Base-by-base conservation (phyloP, 306 rosid species). In the Cicer bijugum region DNA sequence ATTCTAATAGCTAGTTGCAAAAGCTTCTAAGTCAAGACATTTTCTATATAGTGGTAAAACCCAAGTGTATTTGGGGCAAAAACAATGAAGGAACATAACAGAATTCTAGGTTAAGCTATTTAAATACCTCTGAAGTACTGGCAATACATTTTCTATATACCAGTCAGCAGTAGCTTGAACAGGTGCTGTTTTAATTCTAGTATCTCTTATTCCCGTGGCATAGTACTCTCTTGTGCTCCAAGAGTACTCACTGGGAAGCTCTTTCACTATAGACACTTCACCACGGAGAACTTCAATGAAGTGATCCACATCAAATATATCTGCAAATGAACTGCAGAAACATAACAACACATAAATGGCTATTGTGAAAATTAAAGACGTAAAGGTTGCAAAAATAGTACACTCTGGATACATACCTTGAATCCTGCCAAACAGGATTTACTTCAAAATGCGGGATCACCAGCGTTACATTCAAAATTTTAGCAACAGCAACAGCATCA, bases 221-320 rank as follows among this genome's bases (percentile, higher is more conserved):
- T 94, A 94, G 82, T 84, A 94, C 71, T 94, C 97, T 87, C 99
- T 86, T 12, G 99, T 85, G 80, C 99, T 94, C 96, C 96, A 94
- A 47, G 88, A 81, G 75, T 72, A 91, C 2, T 90, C 96, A 28
- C 77, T 50, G 12, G 99, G 99, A 62, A 87, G 88, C 82, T 91
- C 97, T 82, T 78, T 88, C 74, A 89, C 95, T 67, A 91, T 87
- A 39, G 90, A 79, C n/a, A 94, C 72, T 62, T 94, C 99, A 60
- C 85, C 83, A 70, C 61, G 89, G 63, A 94, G 88, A 42, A 20
- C 88, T 74, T 90, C 80, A 50, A 91, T 87, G 81, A 94, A 94
- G 89, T 91, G 96, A 74, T 91, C 96, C 77, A 88, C 90, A n/a
- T 94, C 99, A 81, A 91, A 94, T 86, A 94, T 90, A 69, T 94